phyloP scores from a whole-genome alignment of 176 grass and related monocot genomes.

The Aegilops sharonensis region DNA sequence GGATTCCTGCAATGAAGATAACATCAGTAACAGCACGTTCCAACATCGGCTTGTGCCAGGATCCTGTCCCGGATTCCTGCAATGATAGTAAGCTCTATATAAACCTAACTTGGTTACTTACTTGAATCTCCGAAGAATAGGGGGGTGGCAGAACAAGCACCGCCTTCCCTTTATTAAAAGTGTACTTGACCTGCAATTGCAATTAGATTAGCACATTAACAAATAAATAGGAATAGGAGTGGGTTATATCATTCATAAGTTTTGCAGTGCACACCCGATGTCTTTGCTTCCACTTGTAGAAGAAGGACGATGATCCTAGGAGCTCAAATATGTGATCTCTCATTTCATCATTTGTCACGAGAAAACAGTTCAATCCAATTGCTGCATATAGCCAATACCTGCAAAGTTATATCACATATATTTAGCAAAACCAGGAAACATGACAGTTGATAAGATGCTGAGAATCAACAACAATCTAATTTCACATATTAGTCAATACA shows the following conservation, averaged over 20 bases:
- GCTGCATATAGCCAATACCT: constrained; percentile 98
- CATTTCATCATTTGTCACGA: constrained; percentile 98
- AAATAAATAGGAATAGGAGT: constrained; percentile 12
- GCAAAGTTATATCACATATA: constrained; percentile 4
- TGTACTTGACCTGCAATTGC: constrained; percentile 72
- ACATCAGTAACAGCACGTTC: not conserved
- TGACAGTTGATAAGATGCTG: not conserved
- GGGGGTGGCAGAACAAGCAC: constrained; percentile 70
- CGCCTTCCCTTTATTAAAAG: constrained; percentile 68
- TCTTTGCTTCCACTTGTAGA: constrained; percentile 79
- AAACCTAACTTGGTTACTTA: not conserved
- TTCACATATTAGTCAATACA: not conserved
- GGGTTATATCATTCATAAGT: not conserved
- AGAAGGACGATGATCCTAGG: constrained; percentile 70
- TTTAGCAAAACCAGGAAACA: constrained; percentile 14
- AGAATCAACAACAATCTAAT: not conserved
- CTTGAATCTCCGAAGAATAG: constrained; percentile 89
- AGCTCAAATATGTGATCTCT: constrained; percentile 99
- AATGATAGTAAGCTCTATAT: not conserved
- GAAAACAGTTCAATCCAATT: constrained; percentile 71
- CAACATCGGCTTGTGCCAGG: constrained; percentile 63
- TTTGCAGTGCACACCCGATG: constrained; percentile 52
- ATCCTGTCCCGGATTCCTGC: constrained; percentile 69
- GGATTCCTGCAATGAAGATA: constrained; percentile 52
- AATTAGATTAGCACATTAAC: constrained; percentile 1